A percentile compares a stretch with the other conserved stretches of the same genome.
phyloP scores from a whole-genome alignment of 192 early-diverging fungal species.

The Mortierella alpina region DNA sequence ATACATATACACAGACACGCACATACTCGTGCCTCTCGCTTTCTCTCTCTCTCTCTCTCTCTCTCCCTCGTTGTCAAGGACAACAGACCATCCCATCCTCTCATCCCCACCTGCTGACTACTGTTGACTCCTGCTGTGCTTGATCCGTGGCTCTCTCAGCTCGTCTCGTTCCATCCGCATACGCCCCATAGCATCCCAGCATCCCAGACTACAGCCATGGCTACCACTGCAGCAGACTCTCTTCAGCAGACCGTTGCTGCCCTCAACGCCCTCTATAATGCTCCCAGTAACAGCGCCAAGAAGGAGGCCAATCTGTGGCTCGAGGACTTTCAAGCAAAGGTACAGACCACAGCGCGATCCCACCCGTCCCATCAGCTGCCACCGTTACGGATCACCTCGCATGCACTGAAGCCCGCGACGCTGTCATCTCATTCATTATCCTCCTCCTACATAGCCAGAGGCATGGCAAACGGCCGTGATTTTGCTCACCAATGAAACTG shows the following conservation, averaged over 20 bases:
- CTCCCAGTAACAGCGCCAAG: constrained; percentile 48
- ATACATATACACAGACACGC: no score
- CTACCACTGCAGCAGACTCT: constrained; percentile 25
- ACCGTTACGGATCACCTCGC: background rate
- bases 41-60: no score
- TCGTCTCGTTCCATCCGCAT: no score
- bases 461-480: constrained; percentile 89
- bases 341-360: constrained; percentile 28
- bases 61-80: no score
- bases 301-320: constrained; percentile 83
- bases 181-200: no score
- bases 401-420: background rate
- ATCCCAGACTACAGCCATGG: constrained; percentile 9
- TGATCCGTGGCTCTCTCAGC: no score
- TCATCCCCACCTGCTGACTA: no score
- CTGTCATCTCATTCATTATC: background rate
- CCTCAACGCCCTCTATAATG: constrained; percentile 61
- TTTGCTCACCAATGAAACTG: constrained; percentile 68
- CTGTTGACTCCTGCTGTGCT: no score
- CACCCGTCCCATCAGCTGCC: background rate
- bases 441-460: constrained; percentile 62
- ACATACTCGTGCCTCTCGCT: no score
- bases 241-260: constrained; percentile 54
- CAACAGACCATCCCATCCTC: no score
- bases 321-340: constrained; percentile 88